Percentiles rank a stretch among this genome's conserved stretches.
Conservation (phyloP, 2,329 filamentous ascomycete species). For the Aschersonia sp. region DNA sequence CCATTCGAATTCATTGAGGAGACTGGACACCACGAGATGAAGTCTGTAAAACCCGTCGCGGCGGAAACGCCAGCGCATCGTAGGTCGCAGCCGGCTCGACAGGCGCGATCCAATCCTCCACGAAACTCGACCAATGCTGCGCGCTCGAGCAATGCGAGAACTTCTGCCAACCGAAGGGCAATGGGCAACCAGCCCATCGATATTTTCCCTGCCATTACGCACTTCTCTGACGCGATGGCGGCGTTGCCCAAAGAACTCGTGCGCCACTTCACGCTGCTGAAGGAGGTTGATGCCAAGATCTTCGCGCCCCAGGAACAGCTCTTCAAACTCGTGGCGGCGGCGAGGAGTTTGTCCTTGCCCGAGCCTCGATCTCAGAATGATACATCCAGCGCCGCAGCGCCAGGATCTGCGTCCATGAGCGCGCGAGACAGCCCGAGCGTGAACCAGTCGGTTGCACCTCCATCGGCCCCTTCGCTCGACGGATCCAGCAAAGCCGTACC, state of each 20-base stretch:
- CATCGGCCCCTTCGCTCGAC: conserved; percentile 23
- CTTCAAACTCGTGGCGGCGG: conserved; percentile 56
- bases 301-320: conserved; percentile 76
- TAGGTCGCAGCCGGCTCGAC: conserved; percentile 48
- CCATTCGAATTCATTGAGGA: background rate
- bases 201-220: conserved; percentile 50
- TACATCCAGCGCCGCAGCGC: conserved; percentile 24
- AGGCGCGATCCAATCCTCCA: conserved; percentile 50
- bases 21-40: conserved; percentile 25
- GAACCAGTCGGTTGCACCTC: conserved; percentile 16
- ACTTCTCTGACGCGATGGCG: conserved; percentile 83
- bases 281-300: conserved; percentile 96
- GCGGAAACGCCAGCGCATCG: conserved; percentile 33
- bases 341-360: conserved; percentile 36
- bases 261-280: conserved; percentile 86
- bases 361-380: conserved; percentile 30
- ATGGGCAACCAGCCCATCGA: conserved; percentile 45
- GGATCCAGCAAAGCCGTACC: conserved; percentile 24
- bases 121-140: conserved; percentile 34
- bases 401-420: conserved; percentile 32
- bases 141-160: conserved; percentile 27
- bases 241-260: conserved; percentile 91
- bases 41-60: conserved; percentile 34
- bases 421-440: conserved; percentile 32
- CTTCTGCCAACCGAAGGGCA: conserved; percentile 27